Conservation (phyloP, 768 basidiomycete genomes). For the Inosperma sp. region DNA sequence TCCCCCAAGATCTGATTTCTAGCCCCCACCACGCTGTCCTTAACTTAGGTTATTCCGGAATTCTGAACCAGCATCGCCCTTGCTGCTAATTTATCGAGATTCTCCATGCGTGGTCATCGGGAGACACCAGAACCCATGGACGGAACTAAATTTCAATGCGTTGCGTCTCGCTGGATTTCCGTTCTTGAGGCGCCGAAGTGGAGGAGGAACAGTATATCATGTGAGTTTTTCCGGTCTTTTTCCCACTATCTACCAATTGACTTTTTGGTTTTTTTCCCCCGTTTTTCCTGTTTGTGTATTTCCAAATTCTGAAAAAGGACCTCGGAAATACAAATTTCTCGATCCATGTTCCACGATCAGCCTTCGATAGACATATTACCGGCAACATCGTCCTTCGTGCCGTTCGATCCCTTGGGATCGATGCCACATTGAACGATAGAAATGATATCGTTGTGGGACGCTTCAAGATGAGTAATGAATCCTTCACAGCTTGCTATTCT, state of each 20-base stretch:
- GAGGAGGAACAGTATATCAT: slow-evolving; percentile 96
- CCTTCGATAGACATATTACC: slow-evolving; percentile 77
- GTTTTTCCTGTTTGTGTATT: no score
- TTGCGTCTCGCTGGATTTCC: slow-evolving; percentile 53
- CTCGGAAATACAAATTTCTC: slow-evolving; percentile 97
- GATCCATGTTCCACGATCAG: slow-evolving; percentile 76
- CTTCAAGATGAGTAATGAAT: slow-evolving; percentile 74
- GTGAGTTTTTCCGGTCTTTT: slow-evolving; percentile 49
- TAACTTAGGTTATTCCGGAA: slow-evolving; percentile 58
- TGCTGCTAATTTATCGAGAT: slow-evolving; percentile 86
- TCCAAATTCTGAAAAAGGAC: slow-evolving; percentile 60
- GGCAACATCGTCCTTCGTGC: slow-evolving; percentile 75
- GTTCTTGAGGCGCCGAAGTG: slow-evolving; percentile 81
- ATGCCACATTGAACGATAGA: slow-evolving; percentile 79
- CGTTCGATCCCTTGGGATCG: slow-evolving; percentile 67
- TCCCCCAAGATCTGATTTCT: no score
- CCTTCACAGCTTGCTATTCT: not conserved
- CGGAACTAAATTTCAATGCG: slow-evolving; percentile 77
- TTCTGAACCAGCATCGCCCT: slow-evolving; percentile 56
- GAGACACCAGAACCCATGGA: slow-evolving; percentile 98
- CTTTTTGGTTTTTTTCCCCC: not conserved
- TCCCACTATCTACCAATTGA: not conserved
- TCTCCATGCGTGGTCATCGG: slow-evolving; percentile 89
- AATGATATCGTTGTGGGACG: slow-evolving; percentile 85
- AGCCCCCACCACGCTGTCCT: no score